Percentiles rank a stretch among this genome's conserved stretches.
phyloP scores from a whole-genome alignment of 192 early-diverging fungal species.

The Podila epicladia region DNA sequence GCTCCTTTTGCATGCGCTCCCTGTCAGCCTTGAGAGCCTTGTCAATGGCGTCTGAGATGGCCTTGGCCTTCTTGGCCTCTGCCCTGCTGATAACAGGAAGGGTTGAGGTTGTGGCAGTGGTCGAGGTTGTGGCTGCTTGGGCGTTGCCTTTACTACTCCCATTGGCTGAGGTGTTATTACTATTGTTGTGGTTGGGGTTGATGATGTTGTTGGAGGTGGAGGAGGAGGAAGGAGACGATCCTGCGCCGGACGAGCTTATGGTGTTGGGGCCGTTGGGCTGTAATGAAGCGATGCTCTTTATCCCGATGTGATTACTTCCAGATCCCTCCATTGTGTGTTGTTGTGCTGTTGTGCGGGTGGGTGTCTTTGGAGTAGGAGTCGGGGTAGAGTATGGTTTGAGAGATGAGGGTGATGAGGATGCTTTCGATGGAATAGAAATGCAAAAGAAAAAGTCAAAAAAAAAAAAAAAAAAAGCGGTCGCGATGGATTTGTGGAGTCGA shows the following conservation, averaged over 20 bases:
- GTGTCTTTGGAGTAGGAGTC: background rate
- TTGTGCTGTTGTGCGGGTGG: background rate
- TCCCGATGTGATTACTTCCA: background rate
- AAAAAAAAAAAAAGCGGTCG: background rate
- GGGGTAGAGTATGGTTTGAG: background rate
- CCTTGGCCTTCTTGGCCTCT: slow-evolving; percentile 41
- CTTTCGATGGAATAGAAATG: background rate
- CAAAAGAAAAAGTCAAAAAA: background rate
- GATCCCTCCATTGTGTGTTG: background rate
- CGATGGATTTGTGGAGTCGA: background rate
- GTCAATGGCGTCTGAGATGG: slow-evolving; percentile 45
- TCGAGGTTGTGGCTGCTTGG: slow-evolving; percentile 13
- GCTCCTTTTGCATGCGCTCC: slow-evolving; percentile 45
- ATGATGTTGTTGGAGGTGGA: slow-evolving; percentile 6
- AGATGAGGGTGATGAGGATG: background rate
- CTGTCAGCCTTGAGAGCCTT: slow-evolving; percentile 27
- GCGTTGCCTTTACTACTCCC: background rate
- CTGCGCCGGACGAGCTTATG: background rate
- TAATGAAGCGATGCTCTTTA: background rate
- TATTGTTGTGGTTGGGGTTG: background rate
- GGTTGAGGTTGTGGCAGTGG: slow-evolving; percentile 4
- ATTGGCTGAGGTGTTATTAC: background rate
- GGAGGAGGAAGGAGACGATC: background rate
- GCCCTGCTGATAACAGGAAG: slow-evolving; percentile 3
- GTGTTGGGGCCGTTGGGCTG: background rate